phyloP scores from a whole-genome alignment of 768 basidiomycete species.

The Clavulina sp. region DNA sequence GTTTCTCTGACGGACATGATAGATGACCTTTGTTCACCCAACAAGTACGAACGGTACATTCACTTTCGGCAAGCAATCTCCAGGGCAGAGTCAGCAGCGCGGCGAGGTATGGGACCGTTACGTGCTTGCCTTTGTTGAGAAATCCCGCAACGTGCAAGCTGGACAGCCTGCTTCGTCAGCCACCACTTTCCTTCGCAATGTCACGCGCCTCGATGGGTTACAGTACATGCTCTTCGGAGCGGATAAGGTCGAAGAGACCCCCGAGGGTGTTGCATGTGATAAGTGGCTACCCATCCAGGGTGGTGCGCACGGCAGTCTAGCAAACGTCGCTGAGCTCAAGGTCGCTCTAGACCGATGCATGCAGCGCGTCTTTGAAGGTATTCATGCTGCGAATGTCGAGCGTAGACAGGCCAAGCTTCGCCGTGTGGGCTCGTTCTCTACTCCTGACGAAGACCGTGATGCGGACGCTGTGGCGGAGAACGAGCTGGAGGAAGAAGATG shows the following conservation, averaged over 20 bases:
- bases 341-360: constrained; percentile 63
- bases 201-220: constrained; percentile 74
- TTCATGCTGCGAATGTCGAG: constrained; percentile 18
- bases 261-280: constrained; percentile 69
- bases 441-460: not conserved
- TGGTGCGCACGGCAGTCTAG: constrained; percentile 49
- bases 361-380: constrained; percentile 81
- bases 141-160: constrained; percentile 50
- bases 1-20: constrained; percentile 1
- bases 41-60: constrained; percentile 70
- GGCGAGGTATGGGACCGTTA: constrained; percentile 41
- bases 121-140: constrained; percentile 68
- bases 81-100: constrained; percentile 14
- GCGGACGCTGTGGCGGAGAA: not conserved
- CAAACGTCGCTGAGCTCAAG: constrained; percentile 72
- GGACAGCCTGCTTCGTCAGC: constrained; percentile 27
- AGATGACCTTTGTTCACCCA: constrained; percentile 69
- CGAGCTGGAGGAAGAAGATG: not conserved
- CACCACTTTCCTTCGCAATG: constrained; percentile 57
- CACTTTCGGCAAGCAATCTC: constrained; percentile 30
- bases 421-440: not conserved
- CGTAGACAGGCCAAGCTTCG: not conserved
- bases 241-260: constrained; percentile 49
- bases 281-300: constrained; percentile 78
- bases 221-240: constrained; percentile 86